These are phyloP conservation scores for Pseudogymnoascus sp. DNA, from an alignment of 2,329 filamentous ascomycete genomes.

Conservation along the genomic window DNA sequence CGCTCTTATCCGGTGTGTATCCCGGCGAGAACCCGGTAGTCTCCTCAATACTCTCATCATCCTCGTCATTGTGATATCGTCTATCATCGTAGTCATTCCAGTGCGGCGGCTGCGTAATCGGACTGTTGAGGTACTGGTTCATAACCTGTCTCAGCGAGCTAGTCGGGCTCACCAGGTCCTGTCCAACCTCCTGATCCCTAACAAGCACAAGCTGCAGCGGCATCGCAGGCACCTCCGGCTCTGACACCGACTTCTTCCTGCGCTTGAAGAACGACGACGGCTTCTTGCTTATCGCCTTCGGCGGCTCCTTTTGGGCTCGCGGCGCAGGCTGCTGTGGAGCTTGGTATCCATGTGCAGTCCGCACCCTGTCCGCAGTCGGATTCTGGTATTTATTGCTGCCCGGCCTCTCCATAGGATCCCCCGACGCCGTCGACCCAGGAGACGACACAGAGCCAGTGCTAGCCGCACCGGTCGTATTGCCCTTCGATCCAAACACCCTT, in stretches of 20 bases:
- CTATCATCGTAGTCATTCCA: neutral
- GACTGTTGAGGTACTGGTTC: conserved; percentile 62
- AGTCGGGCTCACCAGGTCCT: conserved; percentile 45
- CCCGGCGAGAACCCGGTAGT: conserved; percentile 62
- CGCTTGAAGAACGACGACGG: conserved; percentile 89
- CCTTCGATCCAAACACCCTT: conserved; percentile 70
- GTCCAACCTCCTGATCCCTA: conserved; percentile 15
- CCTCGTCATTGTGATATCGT: conserved; percentile 11
- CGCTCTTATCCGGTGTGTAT: conserved; percentile 63
- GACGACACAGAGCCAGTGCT: neutral
- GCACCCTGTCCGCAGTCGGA: neutral
- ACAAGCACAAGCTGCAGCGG: conserved; percentile 29
- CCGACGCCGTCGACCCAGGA: neutral
- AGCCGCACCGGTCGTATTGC: conserved; percentile 26
- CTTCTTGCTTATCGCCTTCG: conserved; percentile 65
- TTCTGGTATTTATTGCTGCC: neutral
- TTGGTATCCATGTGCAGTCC: conserved; percentile 9
- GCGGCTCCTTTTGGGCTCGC: neutral
- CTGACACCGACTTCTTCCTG: conserved; percentile 80
- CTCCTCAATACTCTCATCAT: conserved; percentile 11
- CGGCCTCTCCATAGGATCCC: neutral
- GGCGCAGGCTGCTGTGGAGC: conserved; percentile 19
- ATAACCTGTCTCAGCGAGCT: conserved; percentile 81
- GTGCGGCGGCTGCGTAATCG: conserved; percentile 5
- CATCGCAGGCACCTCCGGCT: conserved; percentile 53